phyloP scores from a whole-genome alignment of 106 monocot genomes.

The Dactylorhiza incarnata region DNA sequence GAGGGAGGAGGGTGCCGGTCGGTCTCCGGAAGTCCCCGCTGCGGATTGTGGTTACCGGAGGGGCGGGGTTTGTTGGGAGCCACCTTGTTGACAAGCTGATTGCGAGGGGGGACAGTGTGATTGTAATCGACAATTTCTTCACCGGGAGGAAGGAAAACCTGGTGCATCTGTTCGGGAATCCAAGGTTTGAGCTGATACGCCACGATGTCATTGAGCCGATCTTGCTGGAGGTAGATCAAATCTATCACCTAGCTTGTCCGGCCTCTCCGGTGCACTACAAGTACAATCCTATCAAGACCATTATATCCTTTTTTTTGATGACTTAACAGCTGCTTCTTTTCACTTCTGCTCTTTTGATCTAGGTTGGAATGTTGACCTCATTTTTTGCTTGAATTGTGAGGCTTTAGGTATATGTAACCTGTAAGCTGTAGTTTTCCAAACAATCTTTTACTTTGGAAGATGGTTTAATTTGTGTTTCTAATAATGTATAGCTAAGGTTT shows the following conservation, averaged over 20 bases:
- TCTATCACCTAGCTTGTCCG: slow-evolving; percentile 66
- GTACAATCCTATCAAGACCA: slow-evolving; percentile 70
- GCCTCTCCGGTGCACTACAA: slow-evolving; percentile 72
- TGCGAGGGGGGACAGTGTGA: slow-evolving; percentile 43
- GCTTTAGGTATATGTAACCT: not conserved
- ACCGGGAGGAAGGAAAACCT: slow-evolving; percentile 64
- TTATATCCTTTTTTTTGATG: slow-evolving; percentile 44
- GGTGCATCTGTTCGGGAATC: slow-evolving; percentile 47
- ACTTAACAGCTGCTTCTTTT: not conserved
- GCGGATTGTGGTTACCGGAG: slow-evolving; percentile 58
- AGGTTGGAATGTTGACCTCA: not conserved
- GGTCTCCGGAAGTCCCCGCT: slow-evolving; percentile 6
- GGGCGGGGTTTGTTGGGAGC: slow-evolving; percentile 64
- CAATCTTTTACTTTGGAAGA: no score
- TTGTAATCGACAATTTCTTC: slow-evolving; percentile 70
- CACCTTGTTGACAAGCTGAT: slow-evolving; percentile 53
- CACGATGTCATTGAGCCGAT: slow-evolving; percentile 72
- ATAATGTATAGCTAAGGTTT: no score
- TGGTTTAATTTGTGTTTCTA: no score
- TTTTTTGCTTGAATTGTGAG: not conserved
- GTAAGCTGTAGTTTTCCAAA: no score
- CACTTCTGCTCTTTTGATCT: not conserved
- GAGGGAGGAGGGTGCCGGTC: slow-evolving; percentile 1
- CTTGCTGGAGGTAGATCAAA: slow-evolving; percentile 59
- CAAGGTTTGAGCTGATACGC: slow-evolving; percentile 63